A percentile compares a stretch with the other conserved stretches of the same genome.
phyloP scores from a whole-genome alignment of 148 eudicot genomes.

The Spergularia bocconei region DNA sequence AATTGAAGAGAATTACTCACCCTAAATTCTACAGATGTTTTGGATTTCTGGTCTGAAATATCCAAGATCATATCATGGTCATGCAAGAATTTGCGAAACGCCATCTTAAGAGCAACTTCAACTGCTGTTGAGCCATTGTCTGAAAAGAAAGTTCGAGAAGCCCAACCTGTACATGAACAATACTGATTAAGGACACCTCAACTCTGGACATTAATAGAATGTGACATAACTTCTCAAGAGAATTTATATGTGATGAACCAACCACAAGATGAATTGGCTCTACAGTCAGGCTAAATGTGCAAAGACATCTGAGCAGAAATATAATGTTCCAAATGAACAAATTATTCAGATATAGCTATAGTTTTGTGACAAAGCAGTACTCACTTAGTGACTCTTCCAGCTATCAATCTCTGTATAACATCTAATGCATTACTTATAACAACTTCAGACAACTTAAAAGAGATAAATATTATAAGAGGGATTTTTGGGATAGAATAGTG shows the following conservation, averaged over 20 bases:
- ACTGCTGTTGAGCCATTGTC: slow-evolving; percentile 98
- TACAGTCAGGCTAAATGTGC: too few species aligned
- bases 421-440: background rate
- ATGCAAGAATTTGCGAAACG: slow-evolving; percentile 82
- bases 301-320: too few species aligned
- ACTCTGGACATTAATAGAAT: background rate
- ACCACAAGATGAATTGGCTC: background rate
- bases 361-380: background rate
- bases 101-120: slow-evolving; percentile 97
- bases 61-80: slow-evolving; percentile 46
- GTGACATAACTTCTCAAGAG: slow-evolving; percentile 12
- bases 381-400: background rate
- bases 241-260: background rate
- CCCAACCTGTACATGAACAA: slow-evolving; percentile 69
- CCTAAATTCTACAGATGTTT: slow-evolving; percentile 57
- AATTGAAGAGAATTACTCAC: slow-evolving; percentile 30
- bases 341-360: background rate
- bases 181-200: slow-evolving; percentile 1
- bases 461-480: too few species aligned
- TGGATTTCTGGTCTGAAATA: slow-evolving; percentile 22
- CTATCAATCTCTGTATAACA: background rate
- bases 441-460: too few species aligned
- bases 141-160: slow-evolving; percentile 81
- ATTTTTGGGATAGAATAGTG: too few species aligned
- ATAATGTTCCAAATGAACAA: too few species aligned